phyloP scores from a whole-genome alignment of 176 grass and related monocot species.

The maize (Zea mays) region DNA sequence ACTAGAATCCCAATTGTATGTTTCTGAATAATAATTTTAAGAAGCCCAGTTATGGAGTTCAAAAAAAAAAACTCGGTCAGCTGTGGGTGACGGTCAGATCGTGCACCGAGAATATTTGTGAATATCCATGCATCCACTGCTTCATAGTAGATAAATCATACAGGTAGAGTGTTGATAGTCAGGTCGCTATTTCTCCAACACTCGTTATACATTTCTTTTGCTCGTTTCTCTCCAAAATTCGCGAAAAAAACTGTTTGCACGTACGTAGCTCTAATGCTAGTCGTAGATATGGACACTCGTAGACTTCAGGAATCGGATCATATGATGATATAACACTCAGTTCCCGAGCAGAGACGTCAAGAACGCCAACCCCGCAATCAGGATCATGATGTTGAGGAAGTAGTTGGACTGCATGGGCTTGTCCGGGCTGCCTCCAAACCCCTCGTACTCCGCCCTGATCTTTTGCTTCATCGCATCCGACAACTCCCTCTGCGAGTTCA shows the following conservation, averaged over 20 bases:
- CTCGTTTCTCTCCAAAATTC: neutral
- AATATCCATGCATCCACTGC: neutral
- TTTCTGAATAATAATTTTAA: too few relatives aligned
- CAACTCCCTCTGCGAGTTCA: conserved; percentile 58
- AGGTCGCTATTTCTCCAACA: neutral
- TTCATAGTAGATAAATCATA: neutral
- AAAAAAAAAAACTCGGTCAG: too few relatives aligned
- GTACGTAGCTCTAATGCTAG: conserved; percentile 18
- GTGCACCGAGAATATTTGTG: neutral
- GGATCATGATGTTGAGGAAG: conserved; percentile 93
- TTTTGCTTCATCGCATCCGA: conserved; percentile 82
- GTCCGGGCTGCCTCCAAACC: conserved; percentile 85
- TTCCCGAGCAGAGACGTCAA: conserved; percentile 78
- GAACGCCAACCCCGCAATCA: conserved; percentile 74
- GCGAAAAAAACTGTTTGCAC: conserved; percentile 21
- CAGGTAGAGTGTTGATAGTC: neutral
- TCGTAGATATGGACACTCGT: neutral
- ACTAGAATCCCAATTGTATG: too few relatives aligned
- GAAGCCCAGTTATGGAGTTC: too few relatives aligned
- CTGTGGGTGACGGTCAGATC: too few relatives aligned
- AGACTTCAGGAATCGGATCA: neutral
- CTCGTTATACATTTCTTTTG: neutral
- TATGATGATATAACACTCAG: conserved; percentile 17
- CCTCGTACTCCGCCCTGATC: conserved; percentile 77
- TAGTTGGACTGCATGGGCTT: conserved; percentile 90